phyloP scores from a whole-genome alignment of 208 protist genomes.

The Acanthamoeba divionensis region DNA sequence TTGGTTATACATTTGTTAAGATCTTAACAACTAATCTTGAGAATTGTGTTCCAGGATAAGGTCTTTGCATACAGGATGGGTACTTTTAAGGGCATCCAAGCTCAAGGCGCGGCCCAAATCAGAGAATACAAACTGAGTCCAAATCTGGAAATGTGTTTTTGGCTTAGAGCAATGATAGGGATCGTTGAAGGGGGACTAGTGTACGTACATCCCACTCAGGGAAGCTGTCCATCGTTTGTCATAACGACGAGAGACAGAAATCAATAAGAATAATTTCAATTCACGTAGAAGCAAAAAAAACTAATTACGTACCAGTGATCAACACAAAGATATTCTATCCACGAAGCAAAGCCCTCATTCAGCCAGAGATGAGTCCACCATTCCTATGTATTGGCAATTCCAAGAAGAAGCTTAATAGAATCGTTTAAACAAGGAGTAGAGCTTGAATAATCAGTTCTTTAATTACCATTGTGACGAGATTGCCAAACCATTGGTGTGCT shows the following conservation, averaged over 20 bases:
- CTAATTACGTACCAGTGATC: background rate
- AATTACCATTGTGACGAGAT: conserved; percentile 91
- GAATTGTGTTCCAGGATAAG: no score
- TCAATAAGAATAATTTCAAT: background rate
- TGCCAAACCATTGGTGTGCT: conserved; percentile 96
- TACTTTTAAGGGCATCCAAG: background rate
- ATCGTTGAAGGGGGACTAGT: background rate
- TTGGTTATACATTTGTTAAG: conserved; percentile 83
- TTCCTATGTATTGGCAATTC: background rate
- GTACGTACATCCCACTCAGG: background rate
- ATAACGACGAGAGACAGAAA: background rate
- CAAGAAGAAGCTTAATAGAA: background rate
- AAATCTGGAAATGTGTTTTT: background rate
- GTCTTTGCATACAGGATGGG: no score
- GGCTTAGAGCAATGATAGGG: background rate
- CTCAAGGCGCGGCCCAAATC: background rate
- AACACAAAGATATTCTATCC: conserved; percentile 54
- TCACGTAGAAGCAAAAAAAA: background rate
- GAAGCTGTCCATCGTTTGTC: background rate
- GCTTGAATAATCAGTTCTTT: no score
- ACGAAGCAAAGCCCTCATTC: conserved; percentile 88
- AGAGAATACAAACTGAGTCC: background rate
- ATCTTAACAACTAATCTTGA: conserved; percentile 87
- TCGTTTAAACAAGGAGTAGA: background rate
- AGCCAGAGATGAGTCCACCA: conserved; percentile 97